These are phyloP conservation scores for Colletotrichum sansevieriae DNA, from an alignment of 2,329 filamentous ascomycete genomes.

Conservation along the genomic window DNA sequence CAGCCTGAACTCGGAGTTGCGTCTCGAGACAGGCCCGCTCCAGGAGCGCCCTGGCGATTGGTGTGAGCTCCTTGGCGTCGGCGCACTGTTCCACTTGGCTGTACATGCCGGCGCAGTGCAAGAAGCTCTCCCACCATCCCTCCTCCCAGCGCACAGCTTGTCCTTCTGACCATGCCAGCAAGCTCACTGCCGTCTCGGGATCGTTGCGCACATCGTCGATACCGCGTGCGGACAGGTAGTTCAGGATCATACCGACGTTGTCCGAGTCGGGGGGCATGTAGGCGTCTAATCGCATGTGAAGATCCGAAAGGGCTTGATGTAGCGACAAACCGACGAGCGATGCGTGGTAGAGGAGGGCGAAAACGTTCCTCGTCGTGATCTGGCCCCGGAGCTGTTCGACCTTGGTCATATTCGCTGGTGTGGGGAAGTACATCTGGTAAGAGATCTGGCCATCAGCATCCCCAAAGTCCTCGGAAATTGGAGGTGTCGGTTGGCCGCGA, in stretches of 20 bases:
- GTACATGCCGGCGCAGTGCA: constrained; percentile 76
- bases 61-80: constrained; percentile 71
- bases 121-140: constrained; percentile 76
- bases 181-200: constrained; percentile 68
- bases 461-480: constrained; percentile 59
- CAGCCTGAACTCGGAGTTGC: constrained; percentile 71
- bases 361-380: constrained; percentile 77
- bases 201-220: constrained; percentile 76
- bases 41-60: constrained; percentile 73
- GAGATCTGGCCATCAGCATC: constrained; percentile 67
- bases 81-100: constrained; percentile 62
- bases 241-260: constrained; percentile 69
- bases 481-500: constrained; percentile 57
- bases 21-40: constrained; percentile 73
- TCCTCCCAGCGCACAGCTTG: constrained; percentile 73
- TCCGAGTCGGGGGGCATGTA: constrained; percentile 70
- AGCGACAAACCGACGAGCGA: constrained; percentile 75
- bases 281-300: constrained; percentile 70
- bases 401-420: constrained; percentile 63
- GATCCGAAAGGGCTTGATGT: constrained; percentile 72
- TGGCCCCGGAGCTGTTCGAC: constrained; percentile 68
- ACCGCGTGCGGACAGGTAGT: constrained; percentile 70
- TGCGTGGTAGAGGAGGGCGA: constrained; percentile 73
- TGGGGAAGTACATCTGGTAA: constrained; percentile 74
- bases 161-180: constrained; percentile 76